A percentile compares a stretch with the other conserved stretches of the same genome.
Conservation (phyloP, 2,329 filamentous ascomycete genomes). For the Arthrobotrys conoides region DNA sequence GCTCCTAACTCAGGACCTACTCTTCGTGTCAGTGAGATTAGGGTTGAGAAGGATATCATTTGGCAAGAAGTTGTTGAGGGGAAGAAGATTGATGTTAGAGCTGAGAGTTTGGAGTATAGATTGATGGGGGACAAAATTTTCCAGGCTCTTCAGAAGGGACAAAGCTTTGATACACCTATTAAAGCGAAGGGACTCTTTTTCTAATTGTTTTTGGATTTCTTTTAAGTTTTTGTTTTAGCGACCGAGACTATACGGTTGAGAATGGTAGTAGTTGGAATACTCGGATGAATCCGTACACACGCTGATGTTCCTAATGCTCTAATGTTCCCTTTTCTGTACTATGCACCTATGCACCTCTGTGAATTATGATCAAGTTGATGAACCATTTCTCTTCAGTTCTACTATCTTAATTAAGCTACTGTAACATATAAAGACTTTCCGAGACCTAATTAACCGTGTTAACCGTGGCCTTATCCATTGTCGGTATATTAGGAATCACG, state of each 20-base stretch:
- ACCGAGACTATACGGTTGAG: not conserved
- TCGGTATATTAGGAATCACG: too few species aligned
- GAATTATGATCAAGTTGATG: not conserved
- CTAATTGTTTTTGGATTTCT: not conserved
- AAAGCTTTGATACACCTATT: slow-evolving; percentile 52
- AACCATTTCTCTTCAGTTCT: not conserved
- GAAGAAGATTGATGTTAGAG: slow-evolving; percentile 24
- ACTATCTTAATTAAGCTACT: too few species aligned
- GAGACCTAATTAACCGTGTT: too few species aligned
- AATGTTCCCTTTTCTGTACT: slow-evolving; percentile 1
- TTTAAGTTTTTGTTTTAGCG: not conserved
- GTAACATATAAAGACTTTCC: too few species aligned
- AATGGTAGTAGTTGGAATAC: not conserved
- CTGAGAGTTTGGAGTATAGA: slow-evolving; percentile 49
- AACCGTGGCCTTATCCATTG: too few species aligned
- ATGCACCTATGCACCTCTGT: not conserved
- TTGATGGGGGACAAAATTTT: slow-evolving; percentile 54
- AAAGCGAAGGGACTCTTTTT: slow-evolving; percentile 34
- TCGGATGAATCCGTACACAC: not conserved
- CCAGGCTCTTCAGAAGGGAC: slow-evolving; percentile 45
- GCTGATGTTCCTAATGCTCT: slow-evolving; percentile 8
- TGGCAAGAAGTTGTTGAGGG: slow-evolving; percentile 46
- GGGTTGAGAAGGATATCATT: slow-evolving; percentile 33
- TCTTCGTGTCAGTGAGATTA: slow-evolving; percentile 50
- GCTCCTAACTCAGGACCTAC: slow-evolving; percentile 32